Evolutionary conservation across 2,329 filamentous ascomycete species (phyloP), one percentile per base, ranked within the genome.

Genomic region (Coleophoma eucalyptorum): DNA sequence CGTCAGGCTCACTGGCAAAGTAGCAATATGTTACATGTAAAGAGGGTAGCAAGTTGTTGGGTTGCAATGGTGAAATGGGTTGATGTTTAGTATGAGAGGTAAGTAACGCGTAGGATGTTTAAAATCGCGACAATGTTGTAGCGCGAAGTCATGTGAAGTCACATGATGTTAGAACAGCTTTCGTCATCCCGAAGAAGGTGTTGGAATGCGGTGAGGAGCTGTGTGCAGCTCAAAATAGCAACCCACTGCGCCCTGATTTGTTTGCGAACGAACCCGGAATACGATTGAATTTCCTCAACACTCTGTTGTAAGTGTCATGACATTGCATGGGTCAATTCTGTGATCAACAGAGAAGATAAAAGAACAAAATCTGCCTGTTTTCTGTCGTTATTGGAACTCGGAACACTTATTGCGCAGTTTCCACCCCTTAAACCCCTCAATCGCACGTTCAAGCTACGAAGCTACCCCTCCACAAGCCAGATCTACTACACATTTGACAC

Each of bases 401-500:
- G 6, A 26, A 26, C 6, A 7, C 6, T 18, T 11, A 38, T 18
- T 18, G 35, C 35, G 35, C 35, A 15, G 16, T 38, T 18, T 38
- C 35, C 16, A 38, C 19, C 41, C 50, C 32, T 44, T 51, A 16
- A 31, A 33, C 44, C 19, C 43, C 48, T 38, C 34, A 42, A 31
- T 40, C 37, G 31, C 31, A 43, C 38, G 42, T 7, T 26, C 26
- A 26, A 26, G 26, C 26, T 26, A 26, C 26, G 26, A 26, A 26
- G 26, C 26, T 26, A 43, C 16, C 42, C 11, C 20, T 31, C 42
- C 18, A 33, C 37, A 40, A 16, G 32, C 46, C 46, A 51, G 34
- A 43, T 33, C 34, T 42, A 18, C 19, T 31, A 42, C 47, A 45
- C 10, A 43, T 46, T 60, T 52, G 63, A 62, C 18, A 42, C 38